These are phyloP conservation scores for Colletotrichum sp. DNA, from an alignment of 2,329 filamentous ascomycete genomes.

Conservation along the genomic window DNA sequence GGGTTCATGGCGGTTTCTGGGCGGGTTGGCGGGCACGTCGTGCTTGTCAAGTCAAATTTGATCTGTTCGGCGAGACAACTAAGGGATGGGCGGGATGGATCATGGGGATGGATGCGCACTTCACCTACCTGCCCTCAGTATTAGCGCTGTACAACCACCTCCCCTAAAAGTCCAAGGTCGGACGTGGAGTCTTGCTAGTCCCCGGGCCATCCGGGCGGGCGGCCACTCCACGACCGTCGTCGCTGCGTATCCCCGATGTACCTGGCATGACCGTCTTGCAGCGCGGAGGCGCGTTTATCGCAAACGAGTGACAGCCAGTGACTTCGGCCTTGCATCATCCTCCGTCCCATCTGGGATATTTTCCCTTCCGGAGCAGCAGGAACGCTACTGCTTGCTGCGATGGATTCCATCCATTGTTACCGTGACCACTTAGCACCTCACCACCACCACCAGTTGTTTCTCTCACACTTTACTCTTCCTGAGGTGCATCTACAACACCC, in stretches of 20 bases:
- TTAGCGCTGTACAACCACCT: background rate
- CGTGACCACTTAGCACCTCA: background rate
- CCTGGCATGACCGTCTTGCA: background rate
- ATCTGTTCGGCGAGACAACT: background rate
- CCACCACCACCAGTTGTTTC: background rate
- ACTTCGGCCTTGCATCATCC: background rate
- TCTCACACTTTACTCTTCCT: background rate
- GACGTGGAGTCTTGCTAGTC: conserved; percentile 20
- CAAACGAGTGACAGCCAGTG: background rate
- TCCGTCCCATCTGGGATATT: background rate
- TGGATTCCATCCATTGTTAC: background rate
- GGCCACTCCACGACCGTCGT: background rate
- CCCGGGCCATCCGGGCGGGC: conserved; percentile 21
- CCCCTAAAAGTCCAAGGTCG: background rate
- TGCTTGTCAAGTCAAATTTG: background rate
- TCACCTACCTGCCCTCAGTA: background rate
- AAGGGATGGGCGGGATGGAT: background rate
- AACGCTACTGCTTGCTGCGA: conserved; percentile 22
- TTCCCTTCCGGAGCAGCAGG: background rate
- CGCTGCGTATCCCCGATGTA: background rate
- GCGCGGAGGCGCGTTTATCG: background rate
- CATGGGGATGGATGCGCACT: background rate
- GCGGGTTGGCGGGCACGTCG: background rate
- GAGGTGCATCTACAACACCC: conserved; percentile 5
- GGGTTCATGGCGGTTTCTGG: background rate